Base-by-base conservation (phyloP, 2,329 filamentous ascomycete genomes). In the Eutypa lata region DNA sequence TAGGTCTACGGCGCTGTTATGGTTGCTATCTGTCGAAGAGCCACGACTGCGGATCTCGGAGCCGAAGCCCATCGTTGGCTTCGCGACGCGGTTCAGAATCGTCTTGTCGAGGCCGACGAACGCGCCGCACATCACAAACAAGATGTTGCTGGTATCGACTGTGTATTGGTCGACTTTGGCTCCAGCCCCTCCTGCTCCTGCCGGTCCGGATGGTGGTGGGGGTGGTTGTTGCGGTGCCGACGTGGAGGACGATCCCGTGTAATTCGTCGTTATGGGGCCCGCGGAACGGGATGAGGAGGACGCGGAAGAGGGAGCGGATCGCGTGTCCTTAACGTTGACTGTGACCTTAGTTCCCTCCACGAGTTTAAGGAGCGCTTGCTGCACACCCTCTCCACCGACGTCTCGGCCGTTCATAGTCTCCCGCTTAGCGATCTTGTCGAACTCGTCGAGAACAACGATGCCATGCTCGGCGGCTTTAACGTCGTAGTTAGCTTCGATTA, bases 61-160 rank as follows among this genome's bases (percentile, higher is more conserved):
- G 5, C 92, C 92, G 63, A 99, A 99, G 1, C 94, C 94, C 61
- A 99, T 93, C 3, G 90, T 89, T 0, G 83, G 81, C 65, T 89
- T 91, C 13, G 91, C 88, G 44, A 97, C 87, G n/a, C 94, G 86
- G 53, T 91, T 88, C 54, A 96, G 78, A 47, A 99, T 83, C 33
- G 88, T 82, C 68, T 95, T 96, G 65, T 97, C 90, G 1, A 97
- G 78, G 2, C 92, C 93, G 35, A 95, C 89, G 67, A 99, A 99
- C 18, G 94, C 94, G 18, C 94, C 94, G 13, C 92, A 95, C 69
- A 94, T 96, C 42, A 99, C 91, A 73, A 99, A 99, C 26, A 99
- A 81, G 54, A 99, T 97, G 63, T 97, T 97, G 59, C 91, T 92
- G 0, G 94, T 99, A 63, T 94, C 89, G 53, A 97, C 87, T 52